Base-by-base conservation (phyloP, 2,329 filamentous ascomycete genomes). In the Colletotrichum sp. region DNA sequence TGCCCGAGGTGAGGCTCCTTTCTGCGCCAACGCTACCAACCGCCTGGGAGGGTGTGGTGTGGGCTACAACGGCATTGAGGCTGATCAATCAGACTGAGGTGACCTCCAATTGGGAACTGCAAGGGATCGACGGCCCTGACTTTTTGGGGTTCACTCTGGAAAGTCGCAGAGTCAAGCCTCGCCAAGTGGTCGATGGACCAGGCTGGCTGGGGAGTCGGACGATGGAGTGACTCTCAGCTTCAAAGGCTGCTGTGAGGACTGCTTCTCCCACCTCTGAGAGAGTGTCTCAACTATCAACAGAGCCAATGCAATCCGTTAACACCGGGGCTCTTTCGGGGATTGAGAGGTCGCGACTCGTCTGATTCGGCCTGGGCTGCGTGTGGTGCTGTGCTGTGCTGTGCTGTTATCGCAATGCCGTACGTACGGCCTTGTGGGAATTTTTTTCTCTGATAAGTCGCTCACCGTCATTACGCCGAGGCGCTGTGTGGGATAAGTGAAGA, bases 391-490 rank as follows among this genome's bases (percentile, higher is more conserved):
- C 39, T n/a, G 39, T 52, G 44, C 44, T 52, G 44, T 72, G 62
- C 63, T 52, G 69, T 76, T 65, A 69, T 76, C 59, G 70, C 34
- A 76, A 57, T n/a, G n/a, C 21, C 55, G 32, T 28, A 52, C n/a
- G 28, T 13, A 21, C 52, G 69, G 39, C 44, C 44, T 21, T 52
- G 32, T 72, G 63, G 69, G 63, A 76, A 30, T 67, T 59, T 49
- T 72, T 68, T 73, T 66, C 60, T 55, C 71, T 36, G 70, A 64
- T 69, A 68, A 69, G 63, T 73, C 63, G 57, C 70, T 62, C 67
- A 59, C 72, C 34, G 32, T 74, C 6, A 74, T 65, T 36, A 49
- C 67, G 44, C 28, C 24, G 57, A 60, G 5, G 28, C 34, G 34
- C 44, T 76, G 59, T 72, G 55, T 30, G 69, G 62, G 63, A 57